Evolutionary conservation across 2,329 filamentous ascomycete genomes (phyloP), one percentile per base, ranked within the genome.

Genomic region (Zelopaecilomyces penicillatus): DNA sequence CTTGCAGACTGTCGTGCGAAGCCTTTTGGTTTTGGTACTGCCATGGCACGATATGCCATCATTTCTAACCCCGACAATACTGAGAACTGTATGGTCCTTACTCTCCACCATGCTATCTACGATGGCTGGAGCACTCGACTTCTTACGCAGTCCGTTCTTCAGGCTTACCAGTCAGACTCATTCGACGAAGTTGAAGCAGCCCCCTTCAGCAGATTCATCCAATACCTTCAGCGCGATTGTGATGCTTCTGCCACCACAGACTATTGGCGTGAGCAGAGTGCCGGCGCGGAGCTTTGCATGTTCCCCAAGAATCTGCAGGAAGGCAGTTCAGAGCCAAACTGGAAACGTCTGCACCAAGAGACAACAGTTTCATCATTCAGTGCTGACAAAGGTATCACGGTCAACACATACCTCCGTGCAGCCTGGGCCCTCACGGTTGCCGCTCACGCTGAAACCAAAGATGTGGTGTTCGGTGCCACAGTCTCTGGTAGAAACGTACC

Each of bases 341-440:
- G 30, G 26, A 30, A 28, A 12, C 37, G 43, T 3, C 41, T 42
- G 3, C 32, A 35, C 12, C 26, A 12, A 29, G 37, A 44, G 12
- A 27, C 41, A 2, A 37, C 37, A 30, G 4, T 41, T 5, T 3
- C 32, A 3, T 4, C 32, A 2, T 12, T 30, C 10, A 10, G n/a
- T 33, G 3, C 27, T 2, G n/a, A 30, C 27, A 10, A 12, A 29
- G 37, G 12, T 8, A 32, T 44, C 11, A 45, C 43, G 1, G 41
- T 34, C 32, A 41, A 36, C 32, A 37, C 6, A 32, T 28, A 41
- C n/a, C 37, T 51, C 10, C 48, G 51, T 4, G 47, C 46, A 6
- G 52, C 52, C 3, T 54, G 52, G 52, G 36, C 50, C 9, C 30
- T 70, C 5, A 56, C 66, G 4, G 55, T 66, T 1, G 57, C 60